Evolutionary conservation across 768 basidiomycete species (phyloP), one percentile per base, ranked within the genome.

Genomic region (Serendipita sp.): DNA sequence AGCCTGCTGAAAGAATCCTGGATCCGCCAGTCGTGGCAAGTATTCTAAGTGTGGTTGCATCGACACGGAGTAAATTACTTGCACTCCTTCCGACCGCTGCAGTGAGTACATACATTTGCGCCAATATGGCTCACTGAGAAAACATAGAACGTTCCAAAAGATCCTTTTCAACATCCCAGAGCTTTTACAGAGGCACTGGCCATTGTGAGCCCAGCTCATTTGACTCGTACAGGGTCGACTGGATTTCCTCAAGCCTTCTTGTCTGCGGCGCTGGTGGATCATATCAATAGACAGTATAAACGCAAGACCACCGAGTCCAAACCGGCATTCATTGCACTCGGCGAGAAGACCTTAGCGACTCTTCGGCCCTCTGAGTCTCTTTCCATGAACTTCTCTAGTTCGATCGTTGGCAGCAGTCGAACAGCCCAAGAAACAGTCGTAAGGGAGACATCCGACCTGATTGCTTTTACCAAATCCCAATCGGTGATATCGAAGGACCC

Each of bases 161-260:
- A 92, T 72, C 89, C 90, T 0, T 90, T 92, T 70, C 75, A 88
- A 51, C 80, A 88, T 65, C 86, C 88, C 0, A 71, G 80, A 45
- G 75, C 75, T 7, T 86, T 92, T 66, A 70, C 79, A 24, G 72
- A 75, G 30, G 79, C 80, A 1, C 75, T 91, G 3, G 69, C 72
- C 0, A 11, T 2, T n/a, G 56, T 35, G 16, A 60, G 56, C 35
- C 56, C 56, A 28, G 56, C 24, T 11, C 56, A 60, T 60, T 8
- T 60, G 24, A 37, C 56, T 28, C 35, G 24, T 1, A 4, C 34
- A 11, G 56, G 35, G 1, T 28, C 24, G 28, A 60, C 16, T 32
- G 56, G 56, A 24, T 10, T 11, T 16, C 56, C 56, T 24, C 56
- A 35, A 8, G 56, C 56, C 4, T 60, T 28, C 32, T 28, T 60